Base-by-base conservation (phyloP, 2,329 filamentous ascomycete species). In the Fusarium sarcochroum region DNA sequence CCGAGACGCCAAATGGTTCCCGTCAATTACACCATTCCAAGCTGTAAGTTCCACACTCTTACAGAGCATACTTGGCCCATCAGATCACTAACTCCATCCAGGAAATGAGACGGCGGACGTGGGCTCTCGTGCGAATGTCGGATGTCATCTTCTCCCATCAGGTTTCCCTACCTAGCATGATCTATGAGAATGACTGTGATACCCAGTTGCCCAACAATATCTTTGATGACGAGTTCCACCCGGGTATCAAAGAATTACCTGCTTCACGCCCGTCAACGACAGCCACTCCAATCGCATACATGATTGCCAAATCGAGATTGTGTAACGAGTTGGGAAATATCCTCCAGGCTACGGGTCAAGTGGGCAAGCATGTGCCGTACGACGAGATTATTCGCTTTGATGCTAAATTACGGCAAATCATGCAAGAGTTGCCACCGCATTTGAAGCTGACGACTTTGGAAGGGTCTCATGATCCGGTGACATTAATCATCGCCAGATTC, bases 401-500 rank as follows among this genome's bases (percentile, higher is more conserved):
- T 78, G 79, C 83, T 78, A 83, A 87, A 73, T 74, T 93, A 71
- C 82, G 89, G 34, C 86, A 88, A 57, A 80, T 89, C 34, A 86
- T 86, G 76, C 83, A 91, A 34, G 87, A 90, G 57, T 86, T 97
- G 49, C 93, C 96, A 1, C 91, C 93, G 4, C 92, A 97, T 77
- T 83, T 98, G 32, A 90, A 89, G 71, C 84, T 97, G 69, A 89
- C 90, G 32, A 86, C 90, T 0, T 85, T 97, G 60, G 91, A 94
- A 59, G 91, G 93, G 56, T 90, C 88, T 6, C 85, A 90, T 46
- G 94, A 97, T 73, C 90, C 97, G 18, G 89, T 96, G 77, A 92
- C 93, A 25, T 87, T 96, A 62, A 90, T 98, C 59, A 91, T 97
- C 82, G 91, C 94, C 51, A 90, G 94, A 27, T 94, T 94, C 76